Conservation (phyloP, 2,329 filamentous ascomycete genomes). For the Fusarium sp. region DNA sequence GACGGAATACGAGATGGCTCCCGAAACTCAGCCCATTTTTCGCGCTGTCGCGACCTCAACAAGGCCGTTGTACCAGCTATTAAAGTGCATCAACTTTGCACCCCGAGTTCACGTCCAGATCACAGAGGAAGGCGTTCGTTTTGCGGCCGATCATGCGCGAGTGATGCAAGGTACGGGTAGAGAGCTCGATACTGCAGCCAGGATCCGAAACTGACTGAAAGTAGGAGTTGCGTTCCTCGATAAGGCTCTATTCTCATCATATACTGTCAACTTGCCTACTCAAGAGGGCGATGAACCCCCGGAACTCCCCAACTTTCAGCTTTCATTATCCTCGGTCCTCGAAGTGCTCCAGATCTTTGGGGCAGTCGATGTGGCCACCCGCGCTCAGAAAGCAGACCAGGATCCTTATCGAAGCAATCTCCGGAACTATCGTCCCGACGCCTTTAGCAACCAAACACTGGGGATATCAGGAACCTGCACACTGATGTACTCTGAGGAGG, state of each 20-base stretch:
- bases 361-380: conserved; percentile 78
- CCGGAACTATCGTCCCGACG: conserved; percentile 76
- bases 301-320: conserved; percentile 81
- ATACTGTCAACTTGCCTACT: conserved; percentile 73
- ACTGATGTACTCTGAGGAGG: conserved; percentile 81
- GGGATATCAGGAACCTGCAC: conserved; percentile 90
- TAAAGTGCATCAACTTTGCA: conserved; percentile 72
- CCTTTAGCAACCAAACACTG: conserved; percentile 87
- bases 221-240: conserved; percentile 81
- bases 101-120: conserved; percentile 79
- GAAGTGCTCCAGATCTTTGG: conserved; percentile 98
- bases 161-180: conserved; percentile 85
- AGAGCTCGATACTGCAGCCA: not conserved
- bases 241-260: conserved; percentile 90
- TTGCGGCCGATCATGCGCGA: conserved; percentile 89
- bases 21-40: conserved; percentile 70
- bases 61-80: conserved; percentile 78
- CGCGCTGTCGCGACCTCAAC: conserved; percentile 85
- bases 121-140: conserved; percentile 86
- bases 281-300: conserved; percentile 57
- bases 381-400: conserved; percentile 71
- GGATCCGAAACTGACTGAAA: conserved; percentile 20
- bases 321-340: conserved; percentile 88
- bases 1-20: conserved; percentile 46
- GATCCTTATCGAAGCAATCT: conserved; percentile 75